Conservation (phyloP, 148 eudicot species). For the Silene conica region DNA sequence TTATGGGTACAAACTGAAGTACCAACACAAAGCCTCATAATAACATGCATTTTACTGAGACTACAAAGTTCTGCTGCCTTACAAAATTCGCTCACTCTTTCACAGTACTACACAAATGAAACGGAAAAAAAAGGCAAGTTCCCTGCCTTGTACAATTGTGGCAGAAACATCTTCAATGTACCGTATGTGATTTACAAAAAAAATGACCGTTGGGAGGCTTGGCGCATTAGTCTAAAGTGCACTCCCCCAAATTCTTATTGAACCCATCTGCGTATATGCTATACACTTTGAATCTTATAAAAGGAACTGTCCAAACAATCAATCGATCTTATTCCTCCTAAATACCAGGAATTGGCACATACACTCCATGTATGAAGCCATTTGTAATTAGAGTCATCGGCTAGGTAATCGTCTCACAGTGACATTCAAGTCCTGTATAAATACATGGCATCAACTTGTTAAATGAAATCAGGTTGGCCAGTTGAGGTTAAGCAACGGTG, state of each 20-base stretch:
- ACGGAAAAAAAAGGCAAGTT: background rate
- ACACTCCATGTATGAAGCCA: conserved; percentile 6
- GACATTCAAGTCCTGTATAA: background rate
- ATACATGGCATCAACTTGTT: conserved; percentile 19
- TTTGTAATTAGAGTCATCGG: background rate
- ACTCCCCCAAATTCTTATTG: conserved; percentile 13
- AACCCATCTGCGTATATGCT: conserved; percentile 14
- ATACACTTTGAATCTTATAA: conserved; percentile 11
- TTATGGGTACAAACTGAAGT: background rate
- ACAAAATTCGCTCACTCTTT: background rate
- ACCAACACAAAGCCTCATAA: background rate
- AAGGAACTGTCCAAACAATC: background rate
- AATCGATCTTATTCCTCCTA: conserved; percentile 24
- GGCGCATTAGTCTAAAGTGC: background rate
- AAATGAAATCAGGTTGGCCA: conserved; percentile 96
- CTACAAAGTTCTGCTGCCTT: background rate
- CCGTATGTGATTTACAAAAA: conserved; percentile 1
- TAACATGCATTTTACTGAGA: no score
- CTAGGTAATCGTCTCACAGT: background rate
- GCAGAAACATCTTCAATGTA: background rate
- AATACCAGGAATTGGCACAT: conserved; percentile 12
- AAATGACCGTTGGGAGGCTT: background rate
- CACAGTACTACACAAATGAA: background rate
- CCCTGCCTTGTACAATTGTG: background rate
- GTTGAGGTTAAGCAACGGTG: conserved; percentile 99